Conservation (phyloP, 768 basidiomycete species). For the Tephrocybe sp. region DNA sequence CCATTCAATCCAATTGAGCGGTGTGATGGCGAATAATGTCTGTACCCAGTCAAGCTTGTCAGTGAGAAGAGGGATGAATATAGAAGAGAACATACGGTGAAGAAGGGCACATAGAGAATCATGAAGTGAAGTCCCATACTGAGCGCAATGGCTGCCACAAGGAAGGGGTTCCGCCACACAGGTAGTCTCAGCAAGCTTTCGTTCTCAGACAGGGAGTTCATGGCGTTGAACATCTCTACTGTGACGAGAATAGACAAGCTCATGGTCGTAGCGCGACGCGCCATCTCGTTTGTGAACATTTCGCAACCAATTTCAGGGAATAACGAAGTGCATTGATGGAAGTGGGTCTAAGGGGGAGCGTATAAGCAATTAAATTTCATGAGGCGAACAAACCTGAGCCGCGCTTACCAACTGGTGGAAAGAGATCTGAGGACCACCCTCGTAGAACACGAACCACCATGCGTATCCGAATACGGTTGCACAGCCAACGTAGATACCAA, state of each 20-base stretch:
- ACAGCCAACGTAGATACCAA: slow-evolving; percentile 91
- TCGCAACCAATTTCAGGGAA: slow-evolving; percentile 93
- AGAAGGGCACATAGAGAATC: slow-evolving; percentile 97
- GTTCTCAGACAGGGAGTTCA: slow-evolving; percentile 98
- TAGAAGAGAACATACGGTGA: slow-evolving; percentile 59
- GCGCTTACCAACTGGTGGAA: slow-evolving; percentile 84
- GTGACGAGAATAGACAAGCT: slow-evolving; percentile 95
- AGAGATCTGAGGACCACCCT: slow-evolving; percentile 87
- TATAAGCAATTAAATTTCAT: not conserved
- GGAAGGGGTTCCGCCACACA: slow-evolving; percentile 92
- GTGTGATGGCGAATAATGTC: slow-evolving; percentile 88
- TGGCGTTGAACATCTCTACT: slow-evolving; percentile 96
- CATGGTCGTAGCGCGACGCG: slow-evolving; percentile 91
- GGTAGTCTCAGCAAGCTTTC: slow-evolving; percentile 88
- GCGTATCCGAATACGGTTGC: slow-evolving; percentile 98
- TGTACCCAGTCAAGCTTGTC: slow-evolving; percentile 23
- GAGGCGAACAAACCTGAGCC: not conserved
- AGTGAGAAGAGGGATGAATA: not conserved
- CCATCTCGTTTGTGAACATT: slow-evolving; percentile 90
- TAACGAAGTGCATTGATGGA: slow-evolving; percentile 81
- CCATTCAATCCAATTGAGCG: slow-evolving; percentile 95
- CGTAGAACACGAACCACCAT: slow-evolving; percentile 98
- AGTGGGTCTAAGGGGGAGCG: slow-evolving; percentile 68
- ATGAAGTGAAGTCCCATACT: slow-evolving; percentile 93
- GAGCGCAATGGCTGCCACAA: slow-evolving; percentile 83